Conservation (phyloP, 1,139 yeast genomes). For the Taiozyma sp. region DNA sequence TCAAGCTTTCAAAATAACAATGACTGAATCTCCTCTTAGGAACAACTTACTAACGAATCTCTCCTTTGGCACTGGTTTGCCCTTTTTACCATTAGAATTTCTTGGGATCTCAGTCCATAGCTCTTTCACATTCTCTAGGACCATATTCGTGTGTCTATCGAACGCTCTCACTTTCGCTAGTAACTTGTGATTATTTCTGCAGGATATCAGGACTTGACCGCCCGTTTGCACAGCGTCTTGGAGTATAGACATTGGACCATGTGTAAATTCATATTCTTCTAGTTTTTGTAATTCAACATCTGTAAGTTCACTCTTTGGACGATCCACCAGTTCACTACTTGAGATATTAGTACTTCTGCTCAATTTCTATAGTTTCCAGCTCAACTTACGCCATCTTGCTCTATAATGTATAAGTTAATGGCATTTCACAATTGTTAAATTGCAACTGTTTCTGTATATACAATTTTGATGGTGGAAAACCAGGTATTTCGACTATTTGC, state of each 20-base stretch:
- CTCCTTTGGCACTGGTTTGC: constrained; percentile 69
- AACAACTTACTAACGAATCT: constrained; percentile 87
- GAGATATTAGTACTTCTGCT: constrained; percentile 8
- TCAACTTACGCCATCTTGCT: constrained; percentile 18
- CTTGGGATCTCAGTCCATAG: constrained; percentile 76
- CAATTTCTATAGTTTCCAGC: background rate
- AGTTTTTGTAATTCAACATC: constrained; percentile 74
- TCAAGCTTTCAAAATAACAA: constrained; percentile 58
- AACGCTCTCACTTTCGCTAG: constrained; percentile 90
- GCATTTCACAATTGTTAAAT: background rate
- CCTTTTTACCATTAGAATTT: constrained; percentile 65
- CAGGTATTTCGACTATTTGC: background rate
- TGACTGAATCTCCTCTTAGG: constrained; percentile 92
- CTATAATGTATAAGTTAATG: background rate
- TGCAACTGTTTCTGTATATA: background rate
- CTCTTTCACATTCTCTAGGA: constrained; percentile 89
- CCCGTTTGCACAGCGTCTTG: constrained; percentile 74
- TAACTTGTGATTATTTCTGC: constrained; percentile 89
- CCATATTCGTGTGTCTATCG: constrained; percentile 93
- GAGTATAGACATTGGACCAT: constrained; percentile 88
- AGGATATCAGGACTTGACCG: constrained; percentile 78
- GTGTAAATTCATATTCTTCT: constrained; percentile 85
- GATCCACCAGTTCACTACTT: constrained; percentile 56
- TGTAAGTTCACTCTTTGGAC: constrained; percentile 75
- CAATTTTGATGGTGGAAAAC: background rate